Conservation (phyloP, 2,329 filamentous ascomycete genomes). For the Knufia petricola region DNA sequence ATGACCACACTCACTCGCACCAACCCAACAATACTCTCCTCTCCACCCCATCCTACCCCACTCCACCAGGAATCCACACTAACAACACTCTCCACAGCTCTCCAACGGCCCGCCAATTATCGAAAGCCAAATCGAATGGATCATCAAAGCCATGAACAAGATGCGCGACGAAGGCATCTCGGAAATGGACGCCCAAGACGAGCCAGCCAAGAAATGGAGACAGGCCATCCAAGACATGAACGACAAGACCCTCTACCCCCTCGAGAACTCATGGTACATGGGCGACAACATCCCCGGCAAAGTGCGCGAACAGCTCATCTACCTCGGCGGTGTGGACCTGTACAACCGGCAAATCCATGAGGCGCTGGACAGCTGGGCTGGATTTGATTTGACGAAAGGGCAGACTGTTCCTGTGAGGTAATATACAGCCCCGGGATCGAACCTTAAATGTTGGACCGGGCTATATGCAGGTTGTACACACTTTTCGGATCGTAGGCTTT, state of each 20-base stretch:
- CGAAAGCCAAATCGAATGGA: conserved; percentile 49
- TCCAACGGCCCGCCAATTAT: conserved; percentile 47
- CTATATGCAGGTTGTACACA: too few relatives aligned
- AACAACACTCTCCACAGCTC: too few relatives aligned
- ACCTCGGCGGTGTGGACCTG: conserved; percentile 9
- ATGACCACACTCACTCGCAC: too few relatives aligned
- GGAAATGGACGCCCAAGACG: conserved; percentile 41
- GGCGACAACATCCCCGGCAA: conserved; percentile 48
- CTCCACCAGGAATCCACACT: too few relatives aligned
- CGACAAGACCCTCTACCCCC: conserved; percentile 37
- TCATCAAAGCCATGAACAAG: conserved; percentile 40
- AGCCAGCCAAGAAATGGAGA: conserved; percentile 44
- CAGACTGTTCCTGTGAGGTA: conserved; percentile 24
- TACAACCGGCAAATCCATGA: conserved; percentile 9
- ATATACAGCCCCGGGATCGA: too few relatives aligned
- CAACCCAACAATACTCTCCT: too few relatives aligned
- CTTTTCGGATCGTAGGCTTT: too few relatives aligned
- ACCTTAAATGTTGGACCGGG: too few relatives aligned
- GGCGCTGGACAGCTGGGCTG: conserved; percentile 8
- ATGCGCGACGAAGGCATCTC: conserved; percentile 30
- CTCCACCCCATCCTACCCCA: too few relatives aligned
- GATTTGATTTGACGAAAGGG: neutral
- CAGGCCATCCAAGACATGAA: conserved; percentile 37
- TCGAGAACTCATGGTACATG: conserved; percentile 45
- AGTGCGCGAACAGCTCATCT: conserved; percentile 38